Evolutionary conservation across 345 rosid species (phyloP).

Genomic region (Salix dunnii): DNA sequence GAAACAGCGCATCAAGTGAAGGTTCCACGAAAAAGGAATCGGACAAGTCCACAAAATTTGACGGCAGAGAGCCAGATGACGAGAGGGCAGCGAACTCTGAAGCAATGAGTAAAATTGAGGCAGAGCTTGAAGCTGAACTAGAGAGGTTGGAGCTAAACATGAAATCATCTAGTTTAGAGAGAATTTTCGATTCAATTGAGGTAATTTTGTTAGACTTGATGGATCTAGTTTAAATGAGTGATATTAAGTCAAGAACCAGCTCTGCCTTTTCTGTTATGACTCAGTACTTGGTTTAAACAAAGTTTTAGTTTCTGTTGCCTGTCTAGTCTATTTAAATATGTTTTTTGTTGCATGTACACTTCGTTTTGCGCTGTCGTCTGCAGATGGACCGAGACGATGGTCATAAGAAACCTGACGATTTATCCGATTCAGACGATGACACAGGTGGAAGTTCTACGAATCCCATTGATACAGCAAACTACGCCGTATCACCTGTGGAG

Average conservation of each 20-base stretch:
- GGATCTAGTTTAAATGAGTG: too few relatives aligned
- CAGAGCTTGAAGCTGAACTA: constrained; percentile 39
- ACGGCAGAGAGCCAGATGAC: not conserved
- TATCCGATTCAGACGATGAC: constrained; percentile 19
- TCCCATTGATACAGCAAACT: constrained; percentile 7
- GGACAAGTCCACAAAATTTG: not conserved
- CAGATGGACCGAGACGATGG: constrained; percentile 14
- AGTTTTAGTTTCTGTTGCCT: too few relatives aligned
- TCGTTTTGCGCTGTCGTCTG: not conserved
- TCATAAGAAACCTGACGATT: not conserved
- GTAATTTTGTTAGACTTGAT: constrained; percentile 1
- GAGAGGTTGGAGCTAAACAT: constrained; percentile 28
- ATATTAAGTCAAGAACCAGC: too few relatives aligned
- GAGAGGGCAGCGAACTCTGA: constrained; percentile 10
- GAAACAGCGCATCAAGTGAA: not conserved
- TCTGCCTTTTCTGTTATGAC: too few relatives aligned
- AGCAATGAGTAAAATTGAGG: constrained; percentile 35
- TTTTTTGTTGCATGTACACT: too few relatives aligned
- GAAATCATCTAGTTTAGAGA: constrained; percentile 12
- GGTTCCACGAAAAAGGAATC: not conserved
- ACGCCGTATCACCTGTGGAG: constrained; percentile 22
- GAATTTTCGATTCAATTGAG: constrained; percentile 9
- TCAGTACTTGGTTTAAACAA: too few relatives aligned
- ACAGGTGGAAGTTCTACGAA: not conserved
- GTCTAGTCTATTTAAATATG: too few relatives aligned